Conservation (phyloP, 2,329 filamentous ascomycete genomes). For the Aspergillus clavatus region DNA sequence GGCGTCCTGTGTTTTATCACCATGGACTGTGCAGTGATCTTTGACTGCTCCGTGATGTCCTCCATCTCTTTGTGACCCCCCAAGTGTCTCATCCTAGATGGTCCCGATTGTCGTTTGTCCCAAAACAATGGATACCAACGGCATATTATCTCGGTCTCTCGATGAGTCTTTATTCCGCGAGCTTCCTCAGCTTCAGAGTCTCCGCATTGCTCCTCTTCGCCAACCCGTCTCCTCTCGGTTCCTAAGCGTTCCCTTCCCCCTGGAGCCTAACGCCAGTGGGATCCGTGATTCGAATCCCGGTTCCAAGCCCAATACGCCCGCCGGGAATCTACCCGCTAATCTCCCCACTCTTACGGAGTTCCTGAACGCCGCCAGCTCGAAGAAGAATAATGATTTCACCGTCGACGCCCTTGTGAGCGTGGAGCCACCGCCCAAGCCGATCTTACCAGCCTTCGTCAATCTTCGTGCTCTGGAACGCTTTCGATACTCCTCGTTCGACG, state of each 20-base stretch:
- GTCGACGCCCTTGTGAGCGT: conserved; percentile 27
- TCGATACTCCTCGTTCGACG: conserved; percentile 39
- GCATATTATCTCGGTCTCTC: conserved; percentile 29
- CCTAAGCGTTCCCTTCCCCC: conserved; percentile 39
- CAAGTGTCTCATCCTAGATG: conserved; percentile 9
- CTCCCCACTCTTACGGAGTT: conserved; percentile 35
- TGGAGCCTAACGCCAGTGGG: conserved; percentile 42
- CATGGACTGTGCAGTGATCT: not conserved
- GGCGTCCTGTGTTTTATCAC: not conserved
- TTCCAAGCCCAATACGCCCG: conserved; percentile 23
- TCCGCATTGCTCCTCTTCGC: conserved; percentile 46
- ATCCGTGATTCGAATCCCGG: conserved; percentile 28
- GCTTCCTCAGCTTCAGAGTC: conserved; percentile 37
- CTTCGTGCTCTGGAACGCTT: conserved; percentile 44
- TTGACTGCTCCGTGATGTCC: conserved; percentile 1
- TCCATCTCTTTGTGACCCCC: conserved; percentile 12
- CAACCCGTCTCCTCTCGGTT: conserved; percentile 41
- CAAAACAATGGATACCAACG: conserved; percentile 31
- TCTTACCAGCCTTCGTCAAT: conserved; percentile 45
- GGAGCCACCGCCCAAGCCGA: conserved; percentile 38
- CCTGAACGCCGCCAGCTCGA: conserved; percentile 33
- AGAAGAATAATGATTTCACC: conserved; percentile 30
- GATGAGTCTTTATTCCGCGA: conserved; percentile 42
- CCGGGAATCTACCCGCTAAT: conserved; percentile 31
- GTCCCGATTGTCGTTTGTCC: conserved; percentile 12